These are phyloP conservation scores for Begonia masoniana DNA, from an alignment of 306 rosid species.

Conservation along the genomic window DNA sequence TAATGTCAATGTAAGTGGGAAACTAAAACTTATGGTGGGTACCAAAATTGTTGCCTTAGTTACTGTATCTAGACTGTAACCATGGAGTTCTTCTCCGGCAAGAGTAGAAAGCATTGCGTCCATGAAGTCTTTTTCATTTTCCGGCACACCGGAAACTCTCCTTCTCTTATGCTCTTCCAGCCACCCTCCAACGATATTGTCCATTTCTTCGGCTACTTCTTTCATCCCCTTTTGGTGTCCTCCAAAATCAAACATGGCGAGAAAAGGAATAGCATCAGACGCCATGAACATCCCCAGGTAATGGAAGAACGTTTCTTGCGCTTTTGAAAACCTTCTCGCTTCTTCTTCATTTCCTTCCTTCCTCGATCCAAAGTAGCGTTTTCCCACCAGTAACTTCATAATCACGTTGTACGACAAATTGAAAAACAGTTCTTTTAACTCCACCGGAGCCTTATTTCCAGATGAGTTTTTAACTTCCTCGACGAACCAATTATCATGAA, in stretches of 20 bases:
- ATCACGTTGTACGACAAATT: not conserved
- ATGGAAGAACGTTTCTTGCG: no score
- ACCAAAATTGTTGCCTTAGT: not conserved
- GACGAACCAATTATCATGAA: conserved; percentile 15
- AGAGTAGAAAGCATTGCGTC: conserved; percentile 2
- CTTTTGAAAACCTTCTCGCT: not conserved
- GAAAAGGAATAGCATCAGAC: not conserved
- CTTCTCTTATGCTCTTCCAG: not conserved
- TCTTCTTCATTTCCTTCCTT: not conserved
- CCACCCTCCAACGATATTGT: not conserved
- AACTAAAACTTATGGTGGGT: no score
- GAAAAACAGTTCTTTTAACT: not conserved
- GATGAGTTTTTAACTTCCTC: conserved; percentile 8
- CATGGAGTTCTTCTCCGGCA: not conserved
- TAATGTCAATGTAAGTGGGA: no score
- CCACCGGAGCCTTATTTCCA: conserved; percentile 17
- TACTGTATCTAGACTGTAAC: not conserved
- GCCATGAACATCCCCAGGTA: not conserved
- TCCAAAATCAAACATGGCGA: not conserved
- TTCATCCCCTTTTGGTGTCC: conserved; percentile 5
- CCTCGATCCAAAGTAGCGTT: not conserved
- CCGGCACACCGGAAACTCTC: not conserved
- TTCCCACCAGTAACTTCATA: not conserved
- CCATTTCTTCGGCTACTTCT: not conserved
- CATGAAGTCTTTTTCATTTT: not conserved